Base-by-base conservation (phyloP, 306 rosid species). In the Vigna hirtella region DNA sequence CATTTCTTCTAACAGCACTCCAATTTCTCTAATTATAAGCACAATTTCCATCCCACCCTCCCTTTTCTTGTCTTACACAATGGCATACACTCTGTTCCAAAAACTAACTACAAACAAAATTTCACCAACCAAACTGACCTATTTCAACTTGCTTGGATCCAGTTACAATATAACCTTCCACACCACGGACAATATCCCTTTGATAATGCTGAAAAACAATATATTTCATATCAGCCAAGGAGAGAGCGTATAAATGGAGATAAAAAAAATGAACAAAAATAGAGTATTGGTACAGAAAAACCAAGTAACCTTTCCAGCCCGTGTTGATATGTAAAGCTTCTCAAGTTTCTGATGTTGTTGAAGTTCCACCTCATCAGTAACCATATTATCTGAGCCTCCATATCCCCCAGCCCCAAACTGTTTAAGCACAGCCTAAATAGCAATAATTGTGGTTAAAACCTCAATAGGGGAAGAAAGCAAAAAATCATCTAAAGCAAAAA, bases 91-190 rank as follows among this genome's bases (percentile, higher is more conserved):
- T 42, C 28, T 58, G 58, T 66, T 61, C 59, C 68, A 5, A 30
- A 67, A 66, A 73, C 57, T 34, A 51, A 82, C 24, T 64, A 71
- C 6, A 30, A 61, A 76, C 6, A 73, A 56, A 66, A 48, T 12
- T 63, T 26, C 81, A 65, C 57, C 69, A 78, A 81, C 57, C 64
- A 80, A 73, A 69, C 65, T 48, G 73, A 87, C 98, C 98, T 72
- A 95, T 91, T 88, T 95, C 98, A 68, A 95, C 92, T 85, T 95
- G 97, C 86, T 95, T 95, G 76, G 97, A 95, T 68, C 98, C 98
- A 3, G 96, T 93, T 51, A 95, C 96, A 82, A 92, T 91, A 86
- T 92, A 92, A 72, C 98, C 98, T 83, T 95, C 98, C 56, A 89
- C 97, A 58, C 98, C 97, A 72, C 98, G 98, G 74, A 95, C 98